phyloP scores from a whole-genome alignment of 106 monocot genomes.

The Triglochin maritima region DNA sequence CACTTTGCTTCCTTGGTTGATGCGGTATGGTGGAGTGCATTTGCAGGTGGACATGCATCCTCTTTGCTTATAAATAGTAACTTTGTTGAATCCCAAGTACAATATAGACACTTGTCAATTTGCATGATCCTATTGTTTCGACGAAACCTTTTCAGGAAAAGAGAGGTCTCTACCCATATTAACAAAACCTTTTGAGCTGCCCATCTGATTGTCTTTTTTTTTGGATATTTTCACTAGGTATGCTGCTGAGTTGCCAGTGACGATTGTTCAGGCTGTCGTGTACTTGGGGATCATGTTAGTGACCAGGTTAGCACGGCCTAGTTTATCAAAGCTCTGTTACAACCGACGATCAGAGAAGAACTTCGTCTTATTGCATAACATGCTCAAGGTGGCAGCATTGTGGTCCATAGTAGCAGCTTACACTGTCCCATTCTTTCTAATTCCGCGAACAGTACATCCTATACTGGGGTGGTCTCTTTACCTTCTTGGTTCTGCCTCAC shows the following conservation, averaged over 20 bases:
- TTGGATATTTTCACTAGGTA: conserved; percentile 32
- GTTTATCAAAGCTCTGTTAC: conserved; percentile 56
- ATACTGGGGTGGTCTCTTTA: conserved; percentile 73
- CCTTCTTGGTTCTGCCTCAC: conserved; percentile 43
- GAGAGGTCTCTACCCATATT: too few relatives aligned
- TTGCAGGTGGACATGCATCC: neutral
- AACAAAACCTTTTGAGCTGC: too few relatives aligned
- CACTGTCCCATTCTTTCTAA: conserved; percentile 69
- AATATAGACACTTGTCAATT: too few relatives aligned
- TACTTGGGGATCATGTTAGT: conserved; percentile 48
- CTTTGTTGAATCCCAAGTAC: neutral
- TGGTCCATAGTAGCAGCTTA: conserved; percentile 63
- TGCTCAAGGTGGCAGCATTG: conserved; percentile 35
- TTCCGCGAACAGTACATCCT: conserved; percentile 81
- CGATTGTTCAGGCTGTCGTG: conserved; percentile 48
- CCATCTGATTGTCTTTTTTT: neutral
- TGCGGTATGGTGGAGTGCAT: too few relatives aligned
- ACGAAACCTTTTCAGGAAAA: too few relatives aligned
- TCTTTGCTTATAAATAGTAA: neutral
- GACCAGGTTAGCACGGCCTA: conserved; percentile 51
- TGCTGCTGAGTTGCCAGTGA: conserved; percentile 43
- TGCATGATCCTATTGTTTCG: too few relatives aligned
- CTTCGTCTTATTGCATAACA: conserved; percentile 29
- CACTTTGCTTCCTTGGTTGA: too few relatives aligned
- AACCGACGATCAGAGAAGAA: conserved; percentile 54